A percentile compares a stretch with the other conserved stretches of the same genome.
Conservation (phyloP, 371 early-diverging fungal species). For the Quaeritorhiza haematococci region DNA sequence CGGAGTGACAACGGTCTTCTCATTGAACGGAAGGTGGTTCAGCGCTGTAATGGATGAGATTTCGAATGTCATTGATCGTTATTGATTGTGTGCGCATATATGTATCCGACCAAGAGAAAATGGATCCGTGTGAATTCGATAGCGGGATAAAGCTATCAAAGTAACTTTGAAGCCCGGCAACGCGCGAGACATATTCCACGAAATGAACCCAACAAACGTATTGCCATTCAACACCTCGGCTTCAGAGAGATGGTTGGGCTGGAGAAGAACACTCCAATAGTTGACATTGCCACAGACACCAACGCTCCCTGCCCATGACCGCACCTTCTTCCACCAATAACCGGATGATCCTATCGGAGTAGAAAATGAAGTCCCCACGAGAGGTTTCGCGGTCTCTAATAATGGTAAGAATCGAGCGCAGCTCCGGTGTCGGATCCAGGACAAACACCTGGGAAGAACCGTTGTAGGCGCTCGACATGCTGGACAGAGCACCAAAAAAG, state of each 20-base stretch:
- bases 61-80: background rate
- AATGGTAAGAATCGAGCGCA: conserved; percentile 52
- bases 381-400: conserved; percentile 74
- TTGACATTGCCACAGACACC: background rate
- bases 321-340: conserved; percentile 85
- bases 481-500: too few relatives aligned
- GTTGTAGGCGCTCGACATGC: background rate
- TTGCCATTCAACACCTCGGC: background rate
- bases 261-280: conserved; percentile 1
- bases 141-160: too few relatives aligned
- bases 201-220: too few relatives aligned
- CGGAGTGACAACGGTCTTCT: conserved; percentile 71
- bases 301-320: background rate
- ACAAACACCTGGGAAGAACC: background rate
- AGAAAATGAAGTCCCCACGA: conserved; percentile 89
- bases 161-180: too few relatives aligned
- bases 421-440: background rate
- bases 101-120: too few relatives aligned
- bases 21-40: conserved; percentile 83
- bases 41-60: conserved; percentile 47
- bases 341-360: conserved; percentile 85
- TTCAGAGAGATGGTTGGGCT: background rate
- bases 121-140: too few relatives aligned
- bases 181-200: too few relatives aligned
- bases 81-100: background rate